phyloP scores from a whole-genome alignment of 768 basidiomycete species.

The Sarcomyxa edulis region DNA sequence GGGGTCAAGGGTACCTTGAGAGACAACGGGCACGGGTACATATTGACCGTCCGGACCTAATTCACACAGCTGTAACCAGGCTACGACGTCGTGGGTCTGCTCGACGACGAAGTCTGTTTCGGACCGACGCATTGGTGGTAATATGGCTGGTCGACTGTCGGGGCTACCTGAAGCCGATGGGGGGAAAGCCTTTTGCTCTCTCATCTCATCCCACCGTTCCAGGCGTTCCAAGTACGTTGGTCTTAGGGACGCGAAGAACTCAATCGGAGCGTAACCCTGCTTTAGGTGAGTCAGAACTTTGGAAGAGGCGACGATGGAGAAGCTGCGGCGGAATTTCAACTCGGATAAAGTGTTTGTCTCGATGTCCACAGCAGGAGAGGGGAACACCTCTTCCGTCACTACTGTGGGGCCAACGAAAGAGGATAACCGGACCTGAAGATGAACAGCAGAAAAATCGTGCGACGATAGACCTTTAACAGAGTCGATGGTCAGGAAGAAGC shows the following conservation, averaged over 20 bases:
- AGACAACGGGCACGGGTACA: slow-evolving; percentile 75
- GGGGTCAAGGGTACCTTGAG: slow-evolving; percentile 69
- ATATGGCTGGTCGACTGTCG: slow-evolving; percentile 34
- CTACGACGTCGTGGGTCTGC: slow-evolving; percentile 87
- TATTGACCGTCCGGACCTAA: slow-evolving; percentile 83
- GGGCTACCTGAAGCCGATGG: slow-evolving; percentile 28
- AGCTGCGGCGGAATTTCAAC: slow-evolving; percentile 77
- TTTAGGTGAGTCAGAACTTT: slow-evolving; percentile 71
- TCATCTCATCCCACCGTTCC: slow-evolving; percentile 91
- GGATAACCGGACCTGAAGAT: slow-evolving; percentile 84
- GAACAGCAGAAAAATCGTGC: slow-evolving; percentile 83
- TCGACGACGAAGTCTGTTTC: slow-evolving; percentile 89
- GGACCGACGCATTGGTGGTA: slow-evolving; percentile 83
- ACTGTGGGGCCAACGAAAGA: slow-evolving; percentile 75
- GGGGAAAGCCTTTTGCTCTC: slow-evolving; percentile 61
- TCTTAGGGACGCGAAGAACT: slow-evolving; percentile 82
- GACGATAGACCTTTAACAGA: slow-evolving; percentile 83
- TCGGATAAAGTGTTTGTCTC: slow-evolving; percentile 67
- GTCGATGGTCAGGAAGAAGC: slow-evolving; percentile 83
- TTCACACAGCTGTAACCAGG: slow-evolving; percentile 83
- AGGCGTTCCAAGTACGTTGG: slow-evolving; percentile 84
- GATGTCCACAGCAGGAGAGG: slow-evolving; percentile 71
- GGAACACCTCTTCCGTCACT: slow-evolving; percentile 75
- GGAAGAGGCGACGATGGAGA: slow-evolving; percentile 71
- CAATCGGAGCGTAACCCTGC: slow-evolving; percentile 77